phyloP scores from a whole-genome alignment of 1,284 basidiomycete species.

The Rhizoctonia solani region DNA sequence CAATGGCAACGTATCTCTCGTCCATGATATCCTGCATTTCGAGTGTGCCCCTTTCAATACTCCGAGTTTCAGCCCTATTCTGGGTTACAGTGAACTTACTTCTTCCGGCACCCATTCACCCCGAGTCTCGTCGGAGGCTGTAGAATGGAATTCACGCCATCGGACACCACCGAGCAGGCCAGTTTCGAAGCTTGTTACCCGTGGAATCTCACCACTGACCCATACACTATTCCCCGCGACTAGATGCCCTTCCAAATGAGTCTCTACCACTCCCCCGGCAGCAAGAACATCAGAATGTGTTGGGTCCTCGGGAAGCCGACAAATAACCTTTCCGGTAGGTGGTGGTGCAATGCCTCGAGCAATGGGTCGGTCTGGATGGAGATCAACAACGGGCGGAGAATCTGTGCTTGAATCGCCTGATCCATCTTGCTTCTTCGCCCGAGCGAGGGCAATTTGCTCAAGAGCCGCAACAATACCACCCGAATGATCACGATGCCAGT shows the following conservation, averaged over 20 bases:
- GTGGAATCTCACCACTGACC: conserved; percentile 78
- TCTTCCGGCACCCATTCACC: conserved; percentile 64
- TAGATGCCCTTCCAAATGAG: conserved; percentile 60
- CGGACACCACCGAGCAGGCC: conserved; percentile 70
- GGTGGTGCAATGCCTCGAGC: conserved; percentile 74
- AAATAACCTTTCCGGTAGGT: conserved; percentile 58
- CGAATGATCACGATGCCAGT: conserved; percentile 86
- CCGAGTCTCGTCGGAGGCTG: conserved; percentile 40
- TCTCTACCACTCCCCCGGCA: conserved; percentile 61
- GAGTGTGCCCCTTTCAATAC: neutral
- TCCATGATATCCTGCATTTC: conserved; percentile 69
- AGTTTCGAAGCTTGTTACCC: conserved; percentile 66
- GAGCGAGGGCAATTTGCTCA: conserved; percentile 49
- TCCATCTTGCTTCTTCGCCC: neutral
- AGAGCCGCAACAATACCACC: conserved; percentile 60
- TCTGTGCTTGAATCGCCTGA: neutral
- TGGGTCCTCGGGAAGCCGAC: conserved; percentile 67
- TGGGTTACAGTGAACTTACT: conserved; percentile 46
- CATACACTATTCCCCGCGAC: conserved; percentile 65
- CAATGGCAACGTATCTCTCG: conserved; percentile 75
- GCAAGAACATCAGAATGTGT: conserved; percentile 65
- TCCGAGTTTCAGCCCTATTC: conserved; percentile 5
- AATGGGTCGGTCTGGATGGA: conserved; percentile 74
- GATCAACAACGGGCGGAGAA: conserved; percentile 56
- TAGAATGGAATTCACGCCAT: conserved; percentile 56